Evolutionary conservation across 805 yeast species (phyloP), one percentile per base, ranked within the genome.

Genomic region (Candida krabiensis): DNA sequence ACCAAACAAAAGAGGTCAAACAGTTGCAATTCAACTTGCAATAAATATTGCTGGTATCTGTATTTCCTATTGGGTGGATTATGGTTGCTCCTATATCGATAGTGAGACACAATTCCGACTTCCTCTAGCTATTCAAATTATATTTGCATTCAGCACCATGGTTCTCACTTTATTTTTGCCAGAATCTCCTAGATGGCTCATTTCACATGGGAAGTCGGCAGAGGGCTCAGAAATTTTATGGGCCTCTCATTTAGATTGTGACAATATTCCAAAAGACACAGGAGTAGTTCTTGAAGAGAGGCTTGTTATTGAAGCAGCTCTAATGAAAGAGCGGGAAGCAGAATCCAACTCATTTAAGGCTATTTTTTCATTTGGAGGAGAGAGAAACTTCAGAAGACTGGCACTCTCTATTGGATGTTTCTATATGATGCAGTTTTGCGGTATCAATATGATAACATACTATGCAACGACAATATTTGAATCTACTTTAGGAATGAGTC

Each of bases 1-100:
- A 18, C 88, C 87, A 7, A 73, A 75, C 49, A 76, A 80, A 72
- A 74, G 82, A 39, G 70, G 89, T 60, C 86, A 86, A 38, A 73
- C 83, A 9, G 67, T 80, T 38, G 84, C 81, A 22, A 75, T 39
- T 6, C 40, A 40, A 9, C 79, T 46, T 66, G 79, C 34, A 79
- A 78, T 60, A 21, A 27, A 27, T 35, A 63, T 70, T 29, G 55
- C 63, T n/a, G 75, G 75, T 41, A 65, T 71, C 21, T 57, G 65
- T 30, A 51, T 70, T 42, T 70, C 75, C n/a, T 70, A 67, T 53
- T 68, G 70, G 69, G 43, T 67, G 31, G 70, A 64, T 46, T 68
- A 58, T 43, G 73, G 70, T 5, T 58, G 66, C 19, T 64, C 63
- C 21, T 69, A 64, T 43, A 61, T 62, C 23, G 40, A 55, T 43